Percentiles rank a stretch among this genome's conserved stretches.
phyloP scores from a whole-genome alignment of 1,284 basidiomycete species.

The Boletus mariae region DNA sequence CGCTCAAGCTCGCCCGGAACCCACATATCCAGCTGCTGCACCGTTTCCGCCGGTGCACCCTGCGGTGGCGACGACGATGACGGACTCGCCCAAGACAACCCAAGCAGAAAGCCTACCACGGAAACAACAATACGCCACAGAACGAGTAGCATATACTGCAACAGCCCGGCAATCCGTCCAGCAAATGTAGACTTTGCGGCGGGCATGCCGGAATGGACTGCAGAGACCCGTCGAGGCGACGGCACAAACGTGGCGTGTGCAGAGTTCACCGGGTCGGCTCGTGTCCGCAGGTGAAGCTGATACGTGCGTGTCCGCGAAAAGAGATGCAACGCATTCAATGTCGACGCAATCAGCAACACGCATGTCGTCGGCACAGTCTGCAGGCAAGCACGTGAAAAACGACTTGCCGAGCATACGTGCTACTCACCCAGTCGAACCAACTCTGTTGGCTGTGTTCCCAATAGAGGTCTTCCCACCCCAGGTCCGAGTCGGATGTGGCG shows the following conservation, averaged over 20 bases:
- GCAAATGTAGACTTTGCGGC: conserved; percentile 34
- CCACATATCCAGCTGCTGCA: conserved; percentile 79
- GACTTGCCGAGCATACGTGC: background rate
- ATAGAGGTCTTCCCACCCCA: conserved; percentile 76
- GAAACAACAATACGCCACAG: conserved; percentile 49
- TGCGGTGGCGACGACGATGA: conserved; percentile 40
- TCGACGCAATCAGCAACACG: conserved; percentile 47
- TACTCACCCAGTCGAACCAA: conserved; percentile 77
- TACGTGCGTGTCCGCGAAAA: conserved; percentile 66
- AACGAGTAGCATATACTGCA: conserved; percentile 24
- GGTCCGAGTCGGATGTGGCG: conserved; percentile 56
- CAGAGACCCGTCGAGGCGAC: conserved; percentile 40
- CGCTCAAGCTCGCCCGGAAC: conserved; percentile 69
- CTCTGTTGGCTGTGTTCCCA: conserved; percentile 53
- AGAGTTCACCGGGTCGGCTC: conserved; percentile 60
- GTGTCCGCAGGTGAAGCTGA: conserved; percentile 52
- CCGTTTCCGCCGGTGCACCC: conserved; percentile 39
- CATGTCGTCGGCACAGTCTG: conserved; percentile 61
- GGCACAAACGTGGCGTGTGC: conserved; percentile 65
- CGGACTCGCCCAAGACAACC: conserved; percentile 49
- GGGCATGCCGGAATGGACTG: conserved; percentile 34
- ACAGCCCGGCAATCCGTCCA: conserved; percentile 22
- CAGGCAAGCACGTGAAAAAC: conserved; percentile 15
- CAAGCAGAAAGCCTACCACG: conserved; percentile 65
- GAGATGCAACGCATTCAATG: conserved; percentile 59